Evolutionary conservation across 805 yeast genomes (phyloP).

Genomic region (Wickerhamomyces chambardii): DNA sequence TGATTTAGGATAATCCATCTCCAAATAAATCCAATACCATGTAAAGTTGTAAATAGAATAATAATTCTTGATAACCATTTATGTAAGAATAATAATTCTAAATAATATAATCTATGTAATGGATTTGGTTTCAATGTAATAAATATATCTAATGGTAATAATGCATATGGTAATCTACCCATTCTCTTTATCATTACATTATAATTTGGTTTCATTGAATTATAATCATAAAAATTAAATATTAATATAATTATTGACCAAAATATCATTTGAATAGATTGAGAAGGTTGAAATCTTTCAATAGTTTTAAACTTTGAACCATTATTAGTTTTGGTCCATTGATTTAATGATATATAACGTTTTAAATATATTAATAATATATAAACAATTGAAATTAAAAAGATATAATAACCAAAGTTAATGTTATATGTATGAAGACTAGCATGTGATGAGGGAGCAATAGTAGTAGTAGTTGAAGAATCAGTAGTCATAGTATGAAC

Average conservation of each 20-base stretch:
- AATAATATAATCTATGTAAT: conserved; percentile 36
- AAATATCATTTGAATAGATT: conserved; percentile 22
- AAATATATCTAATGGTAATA: conserved; percentile 49
- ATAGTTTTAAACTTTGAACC: conserved; percentile 28
- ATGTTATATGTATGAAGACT: conserved; percentile 46
- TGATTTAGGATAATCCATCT: conserved; percentile 36
- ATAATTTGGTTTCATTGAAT: conserved; percentile 16
- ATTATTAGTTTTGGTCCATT: conserved; percentile 21
- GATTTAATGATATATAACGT: conserved; percentile 21
- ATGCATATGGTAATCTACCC: conserved; percentile 52
- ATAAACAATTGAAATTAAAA: conserved; percentile 33
- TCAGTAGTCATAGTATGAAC: too few species aligned
- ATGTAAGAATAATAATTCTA: conserved; percentile 48
- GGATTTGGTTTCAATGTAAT: conserved; percentile 50
- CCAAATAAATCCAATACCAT: conserved; percentile 40
- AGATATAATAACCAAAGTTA: conserved; percentile 48
- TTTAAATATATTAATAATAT: conserved; percentile 24
- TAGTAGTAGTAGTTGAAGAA: too few species aligned
- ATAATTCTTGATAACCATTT: conserved; percentile 65
- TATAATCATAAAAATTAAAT: conserved; percentile 24
- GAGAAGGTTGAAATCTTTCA: conserved; percentile 22
- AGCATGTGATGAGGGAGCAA: conserved; percentile 9
- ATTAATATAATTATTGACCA: conserved; percentile 25
- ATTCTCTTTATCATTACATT: conserved; percentile 38
- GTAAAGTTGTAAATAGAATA: conserved; percentile 33